Percentiles rank a stretch among this genome's conserved stretches.
Evolutionary conservation across 768 basidiomycete genomes (phyloP).

Genomic region (Panaeolus cyanescens): DNA sequence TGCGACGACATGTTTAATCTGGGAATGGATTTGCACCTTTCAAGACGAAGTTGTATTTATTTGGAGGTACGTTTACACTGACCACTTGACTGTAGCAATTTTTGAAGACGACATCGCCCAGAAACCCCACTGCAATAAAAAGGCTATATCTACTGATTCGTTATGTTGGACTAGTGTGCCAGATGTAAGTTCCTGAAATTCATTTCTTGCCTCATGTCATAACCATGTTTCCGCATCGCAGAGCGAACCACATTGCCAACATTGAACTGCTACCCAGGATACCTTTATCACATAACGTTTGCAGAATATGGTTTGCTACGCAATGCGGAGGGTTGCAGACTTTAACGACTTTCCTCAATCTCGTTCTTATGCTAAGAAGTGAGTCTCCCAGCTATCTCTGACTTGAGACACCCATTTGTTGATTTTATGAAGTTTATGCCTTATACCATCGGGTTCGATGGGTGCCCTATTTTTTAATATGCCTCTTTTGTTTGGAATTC

Average conservation of each 20-base stretch:
- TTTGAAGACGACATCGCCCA: not conserved
- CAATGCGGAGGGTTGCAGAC: not conserved
- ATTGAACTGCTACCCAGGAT: not conserved
- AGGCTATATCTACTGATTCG: not conserved
- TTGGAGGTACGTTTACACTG: not conserved
- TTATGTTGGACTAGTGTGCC: not conserved
- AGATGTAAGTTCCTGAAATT: not conserved
- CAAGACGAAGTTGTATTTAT: not conserved
- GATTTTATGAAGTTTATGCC: constrained; percentile 5
- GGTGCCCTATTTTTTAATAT: constrained; percentile 1
- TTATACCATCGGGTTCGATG: constrained; percentile 4
- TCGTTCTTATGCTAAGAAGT: not conserved
- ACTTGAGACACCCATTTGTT: not conserved
- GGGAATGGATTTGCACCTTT: not conserved
- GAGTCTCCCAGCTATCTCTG: not conserved
- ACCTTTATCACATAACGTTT: not conserved
- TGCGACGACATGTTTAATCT: not conserved
- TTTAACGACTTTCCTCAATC: not conserved
- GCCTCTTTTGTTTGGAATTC: constrained; percentile 2
- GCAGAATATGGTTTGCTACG: not conserved
- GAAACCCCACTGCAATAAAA: not conserved
- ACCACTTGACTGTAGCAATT: not conserved
- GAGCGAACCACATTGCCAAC: not conserved
- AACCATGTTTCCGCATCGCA: not conserved
- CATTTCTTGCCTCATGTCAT: not conserved